Conservation (phyloP, 306 rosid species). For the Coriaria nepalensis region DNA sequence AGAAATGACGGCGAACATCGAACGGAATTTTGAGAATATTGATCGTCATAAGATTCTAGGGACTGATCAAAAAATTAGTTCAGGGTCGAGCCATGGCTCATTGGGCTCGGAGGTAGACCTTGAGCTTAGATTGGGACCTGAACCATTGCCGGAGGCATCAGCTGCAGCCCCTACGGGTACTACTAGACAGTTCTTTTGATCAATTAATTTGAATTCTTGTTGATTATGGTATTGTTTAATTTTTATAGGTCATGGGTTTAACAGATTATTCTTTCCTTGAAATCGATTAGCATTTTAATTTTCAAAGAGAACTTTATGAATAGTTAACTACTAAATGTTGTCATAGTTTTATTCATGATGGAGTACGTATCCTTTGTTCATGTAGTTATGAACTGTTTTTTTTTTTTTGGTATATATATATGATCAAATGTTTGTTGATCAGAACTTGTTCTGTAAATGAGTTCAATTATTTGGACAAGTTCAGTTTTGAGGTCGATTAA, state of each 20-base stretch:
- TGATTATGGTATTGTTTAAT: neutral
- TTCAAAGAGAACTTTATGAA: too few relatives aligned
- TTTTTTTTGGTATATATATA: too few relatives aligned
- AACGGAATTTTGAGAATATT: slow-evolving; percentile 3
- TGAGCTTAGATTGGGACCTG: slow-evolving; percentile 72
- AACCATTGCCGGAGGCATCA: slow-evolving; percentile 26
- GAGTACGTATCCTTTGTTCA: too few relatives aligned
- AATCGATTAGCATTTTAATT: neutral
- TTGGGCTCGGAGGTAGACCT: slow-evolving; percentile 46
- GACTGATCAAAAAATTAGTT: neutral
- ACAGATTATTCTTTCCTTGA: neutral
- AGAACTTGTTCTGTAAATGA: too few relatives aligned
- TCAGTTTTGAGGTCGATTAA: too few relatives aligned
- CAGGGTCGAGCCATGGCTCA: neutral
- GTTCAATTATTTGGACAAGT: too few relatives aligned
- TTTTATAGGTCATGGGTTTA: neutral
- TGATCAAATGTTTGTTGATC: too few relatives aligned
- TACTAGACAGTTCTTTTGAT: slow-evolving; percentile 57
- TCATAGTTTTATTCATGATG: too few relatives aligned
- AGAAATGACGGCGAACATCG: slow-evolving; percentile 17
- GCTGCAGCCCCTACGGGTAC: slow-evolving; percentile 26
- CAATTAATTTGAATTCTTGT: neutral
- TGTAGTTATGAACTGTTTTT: too few relatives aligned
- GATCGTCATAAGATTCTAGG: slow-evolving; percentile 6
- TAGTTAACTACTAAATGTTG: too few relatives aligned